Conservation (phyloP, 768 basidiomycete species). For the Lepiota brunneoincarnata region DNA sequence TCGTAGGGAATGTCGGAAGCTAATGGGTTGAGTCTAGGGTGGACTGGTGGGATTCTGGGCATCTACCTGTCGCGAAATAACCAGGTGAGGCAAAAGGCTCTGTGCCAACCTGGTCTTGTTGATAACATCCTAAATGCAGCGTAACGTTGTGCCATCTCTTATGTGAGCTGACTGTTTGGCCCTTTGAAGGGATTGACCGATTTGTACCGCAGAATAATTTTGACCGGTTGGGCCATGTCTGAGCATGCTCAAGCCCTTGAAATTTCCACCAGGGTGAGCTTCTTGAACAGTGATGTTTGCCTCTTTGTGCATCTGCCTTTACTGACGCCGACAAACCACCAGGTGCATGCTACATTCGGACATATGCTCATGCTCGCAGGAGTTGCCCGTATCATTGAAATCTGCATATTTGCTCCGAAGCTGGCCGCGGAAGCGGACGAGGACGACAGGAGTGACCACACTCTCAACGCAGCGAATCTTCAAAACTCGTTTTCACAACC, state of each 20-base stretch:
- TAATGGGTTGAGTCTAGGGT: conserved; percentile 51
- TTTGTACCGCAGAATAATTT: conserved; percentile 55
- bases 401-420: conserved; percentile 67
- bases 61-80: conserved; percentile 79
- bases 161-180: conserved; percentile 49
- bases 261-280: conserved; percentile 73
- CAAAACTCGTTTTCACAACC: conserved; percentile 10
- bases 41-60: conserved; percentile 88
- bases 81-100: conserved; percentile 43
- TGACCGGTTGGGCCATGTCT: conserved; percentile 95
- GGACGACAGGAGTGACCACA: conserved; percentile 64
- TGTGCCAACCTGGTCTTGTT: background rate
- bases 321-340: background rate
- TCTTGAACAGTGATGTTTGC: background rate
- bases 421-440: conserved; percentile 33
- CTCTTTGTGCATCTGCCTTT: background rate
- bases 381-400: conserved; percentile 72
- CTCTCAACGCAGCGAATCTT: conserved; percentile 40
- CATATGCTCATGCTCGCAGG: conserved; percentile 84
- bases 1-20: background rate
- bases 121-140: conserved; percentile 31
- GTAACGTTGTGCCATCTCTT: conserved; percentile 76
- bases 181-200: background rate
- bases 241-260: conserved; percentile 83
- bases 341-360: conserved; percentile 88